These are phyloP conservation scores for Eucalyptus marginata DNA, from an alignment of 345 rosid genomes.

Conservation along the genomic window DNA sequence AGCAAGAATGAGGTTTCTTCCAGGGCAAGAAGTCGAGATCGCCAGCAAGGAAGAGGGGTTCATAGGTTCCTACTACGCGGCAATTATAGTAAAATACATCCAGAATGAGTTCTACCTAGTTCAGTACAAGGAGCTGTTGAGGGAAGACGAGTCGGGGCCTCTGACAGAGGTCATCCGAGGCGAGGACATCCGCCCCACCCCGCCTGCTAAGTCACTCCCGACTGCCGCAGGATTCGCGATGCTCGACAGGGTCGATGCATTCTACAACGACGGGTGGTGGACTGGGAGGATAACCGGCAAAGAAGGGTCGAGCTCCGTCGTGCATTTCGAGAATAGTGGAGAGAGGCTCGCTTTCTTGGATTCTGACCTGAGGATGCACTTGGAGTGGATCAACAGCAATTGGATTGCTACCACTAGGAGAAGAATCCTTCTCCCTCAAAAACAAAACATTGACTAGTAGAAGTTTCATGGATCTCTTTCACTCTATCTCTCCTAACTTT, in stretches of 20 bases:
- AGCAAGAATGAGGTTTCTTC: neutral
- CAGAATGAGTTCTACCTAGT: neutral
- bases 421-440: neutral
- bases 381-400: conserved; percentile 6
- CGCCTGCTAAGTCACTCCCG: neutral
- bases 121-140: conserved; percentile 11
- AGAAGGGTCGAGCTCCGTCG: neutral
- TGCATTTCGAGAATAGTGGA: conserved; percentile 3
- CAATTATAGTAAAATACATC: neutral
- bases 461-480: neutral
- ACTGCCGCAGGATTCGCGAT: neutral
- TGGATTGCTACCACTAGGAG: conserved; percentile 1
- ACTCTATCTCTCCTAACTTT: neutral
- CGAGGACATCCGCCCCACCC: conserved; percentile 10
- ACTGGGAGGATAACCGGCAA: conserved; percentile 2
- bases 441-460: neutral
- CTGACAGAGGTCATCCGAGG: conserved; percentile 8
- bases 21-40: conserved; percentile 1
- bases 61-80: conserved; percentile 4
- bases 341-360: conserved; percentile 3
- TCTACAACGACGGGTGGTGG: conserved; percentile 26
- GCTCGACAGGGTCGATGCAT: conserved; percentile 7
- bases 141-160: neutral
- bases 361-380: conserved; percentile 7
- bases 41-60: conserved; percentile 20